Evolutionary conservation across 2,329 filamentous ascomycete species (phyloP).

Genomic region (Penicillium sp.): DNA sequence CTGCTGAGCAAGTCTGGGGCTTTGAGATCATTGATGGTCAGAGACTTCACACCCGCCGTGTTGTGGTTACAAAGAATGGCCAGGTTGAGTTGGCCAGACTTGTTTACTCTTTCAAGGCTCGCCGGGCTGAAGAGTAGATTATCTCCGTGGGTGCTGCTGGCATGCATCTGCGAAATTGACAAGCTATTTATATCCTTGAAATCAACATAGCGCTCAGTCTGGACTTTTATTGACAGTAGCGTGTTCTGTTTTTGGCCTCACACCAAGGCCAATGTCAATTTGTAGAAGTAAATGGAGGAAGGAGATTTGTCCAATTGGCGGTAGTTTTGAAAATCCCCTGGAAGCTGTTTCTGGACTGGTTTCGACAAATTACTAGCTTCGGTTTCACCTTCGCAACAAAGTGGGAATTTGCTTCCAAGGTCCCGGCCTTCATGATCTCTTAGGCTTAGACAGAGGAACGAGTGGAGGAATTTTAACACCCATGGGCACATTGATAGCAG

Average conservation of each 20-base stretch:
- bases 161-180: background rate
- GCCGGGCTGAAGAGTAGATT: constrained; percentile 6
- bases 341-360: too few species aligned
- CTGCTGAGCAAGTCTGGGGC: constrained; percentile 56
- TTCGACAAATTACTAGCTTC: too few species aligned
- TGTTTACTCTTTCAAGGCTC: constrained; percentile 41
- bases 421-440: too few species aligned
- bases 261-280: too few species aligned
- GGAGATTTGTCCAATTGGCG: too few species aligned
- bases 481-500: too few species aligned
- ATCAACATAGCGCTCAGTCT: background rate
- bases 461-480: too few species aligned
- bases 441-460: too few species aligned
- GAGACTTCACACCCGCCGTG: constrained; percentile 45
- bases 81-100: constrained; percentile 41
- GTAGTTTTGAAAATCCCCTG: too few species aligned
- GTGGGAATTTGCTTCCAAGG: too few species aligned
- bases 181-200: background rate
- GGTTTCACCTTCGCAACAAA: too few species aligned
- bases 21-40: constrained; percentile 47
- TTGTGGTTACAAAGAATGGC: constrained; percentile 42
- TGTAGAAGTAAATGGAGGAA: too few species aligned
- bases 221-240: background rate
- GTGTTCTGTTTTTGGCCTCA: background rate
- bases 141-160: background rate